A percentile compares a stretch with the other conserved stretches of the same genome.
phyloP scores from a whole-genome alignment of 2,329 filamentous ascomycete genomes.

The Cytospora piceicola region DNA sequence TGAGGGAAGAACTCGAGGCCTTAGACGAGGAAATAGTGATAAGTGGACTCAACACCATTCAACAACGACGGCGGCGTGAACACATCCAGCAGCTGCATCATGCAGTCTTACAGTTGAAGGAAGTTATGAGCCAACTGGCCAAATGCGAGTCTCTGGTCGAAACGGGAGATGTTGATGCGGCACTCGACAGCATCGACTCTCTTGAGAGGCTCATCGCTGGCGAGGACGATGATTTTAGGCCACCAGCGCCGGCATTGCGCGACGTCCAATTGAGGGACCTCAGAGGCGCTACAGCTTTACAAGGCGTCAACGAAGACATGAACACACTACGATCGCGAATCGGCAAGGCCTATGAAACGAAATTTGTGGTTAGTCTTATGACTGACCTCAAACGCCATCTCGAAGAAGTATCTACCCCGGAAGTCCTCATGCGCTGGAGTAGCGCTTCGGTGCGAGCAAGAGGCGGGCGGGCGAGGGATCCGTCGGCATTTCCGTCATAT shows the following conservation, averaged over 20 bases:
- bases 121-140: conserved; percentile 75
- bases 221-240: conserved; percentile 50
- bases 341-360: conserved; percentile 82
- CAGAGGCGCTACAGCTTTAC: conserved; percentile 75
- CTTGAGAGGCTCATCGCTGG: conserved; percentile 83
- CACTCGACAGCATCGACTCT: conserved; percentile 75
- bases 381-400: conserved; percentile 81
- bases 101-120: conserved; percentile 80
- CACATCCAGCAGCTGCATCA: conserved; percentile 83
- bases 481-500: conserved; percentile 77
- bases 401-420: conserved; percentile 68
- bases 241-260: conserved; percentile 29
- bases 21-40: conserved; percentile 87
- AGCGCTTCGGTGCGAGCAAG: conserved; percentile 73
- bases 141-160: conserved; percentile 83
- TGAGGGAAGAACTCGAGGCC: conserved; percentile 77
- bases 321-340: conserved; percentile 76
- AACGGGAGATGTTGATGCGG: conserved; percentile 78
- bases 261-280: conserved; percentile 65
- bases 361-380: conserved; percentile 78
- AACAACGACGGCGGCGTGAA: conserved; percentile 78
- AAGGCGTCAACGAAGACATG: conserved; percentile 79
- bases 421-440: conserved; percentile 85
- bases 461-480: conserved; percentile 66
- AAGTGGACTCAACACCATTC: conserved; percentile 82